Conservation (phyloP, 371 early-diverging fungal genomes). For the Apophysomyces elegans region DNA sequence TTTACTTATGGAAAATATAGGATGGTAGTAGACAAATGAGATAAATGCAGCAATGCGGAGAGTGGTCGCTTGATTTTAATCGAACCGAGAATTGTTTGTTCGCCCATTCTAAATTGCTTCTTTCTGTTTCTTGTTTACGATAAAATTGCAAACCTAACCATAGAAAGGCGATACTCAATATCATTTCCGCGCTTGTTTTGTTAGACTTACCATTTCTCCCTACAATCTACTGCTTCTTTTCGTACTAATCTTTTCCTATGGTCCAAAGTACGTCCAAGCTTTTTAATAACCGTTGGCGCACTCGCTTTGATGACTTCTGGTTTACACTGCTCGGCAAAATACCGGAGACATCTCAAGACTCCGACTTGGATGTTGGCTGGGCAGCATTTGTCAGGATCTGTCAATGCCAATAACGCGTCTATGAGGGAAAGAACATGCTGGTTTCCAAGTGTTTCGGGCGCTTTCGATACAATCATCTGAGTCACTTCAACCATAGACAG, state of each 20-base stretch:
- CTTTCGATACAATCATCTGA: slow-evolving; percentile 24
- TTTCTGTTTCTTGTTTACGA: neutral
- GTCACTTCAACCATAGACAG: slow-evolving; percentile 25
- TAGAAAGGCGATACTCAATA: neutral
- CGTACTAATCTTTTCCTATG: slow-evolving; percentile 1
- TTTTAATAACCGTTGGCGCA: neutral
- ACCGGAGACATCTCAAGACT: slow-evolving; percentile 68
- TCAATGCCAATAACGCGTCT: slow-evolving; percentile 30
- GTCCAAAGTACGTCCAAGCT: neutral
- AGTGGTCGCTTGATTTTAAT: too few relatives aligned
- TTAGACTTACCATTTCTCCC: slow-evolving; percentile 4
- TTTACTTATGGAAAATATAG: too few relatives aligned
- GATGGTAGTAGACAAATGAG: too few relatives aligned
- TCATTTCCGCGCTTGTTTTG: slow-evolving; percentile 2
- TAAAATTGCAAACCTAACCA: slow-evolving; percentile 1
- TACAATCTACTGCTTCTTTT: slow-evolving; percentile 8
- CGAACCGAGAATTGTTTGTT: too few relatives aligned
- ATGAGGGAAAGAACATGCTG: slow-evolving; percentile 30
- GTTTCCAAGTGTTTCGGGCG: slow-evolving; percentile 17
- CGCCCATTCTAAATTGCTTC: too few relatives aligned
- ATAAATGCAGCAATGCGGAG: too few relatives aligned
- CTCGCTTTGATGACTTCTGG: neutral
- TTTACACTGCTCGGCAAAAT: slow-evolving; percentile 41
- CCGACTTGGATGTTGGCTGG: slow-evolving; percentile 49
- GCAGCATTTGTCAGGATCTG: slow-evolving; percentile 8